These are phyloP conservation scores for Diaporthe sp. DNA, from an alignment of 2,329 filamentous ascomycete genomes.

Conservation along the genomic window DNA sequence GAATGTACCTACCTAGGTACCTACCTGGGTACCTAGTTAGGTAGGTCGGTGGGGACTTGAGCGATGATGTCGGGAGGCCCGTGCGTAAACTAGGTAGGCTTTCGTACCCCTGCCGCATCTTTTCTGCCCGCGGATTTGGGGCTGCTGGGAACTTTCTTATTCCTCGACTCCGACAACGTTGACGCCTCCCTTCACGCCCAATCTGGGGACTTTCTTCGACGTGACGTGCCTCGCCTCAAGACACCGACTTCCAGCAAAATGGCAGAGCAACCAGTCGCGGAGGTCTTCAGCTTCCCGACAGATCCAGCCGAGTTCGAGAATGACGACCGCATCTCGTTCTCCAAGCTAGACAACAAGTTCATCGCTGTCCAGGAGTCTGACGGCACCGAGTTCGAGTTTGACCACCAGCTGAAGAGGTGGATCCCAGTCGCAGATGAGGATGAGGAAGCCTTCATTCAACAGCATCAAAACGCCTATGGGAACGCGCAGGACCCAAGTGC, in stretches of 20 bases:
- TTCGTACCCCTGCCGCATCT: background rate
- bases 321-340: conserved; percentile 88
- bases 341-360: conserved; percentile 83
- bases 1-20: too few relatives aligned
- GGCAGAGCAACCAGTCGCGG: conserved; percentile 38
- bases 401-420: conserved; percentile 78
- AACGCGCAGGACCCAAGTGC: conserved; percentile 25
- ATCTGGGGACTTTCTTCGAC: background rate
- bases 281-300: conserved; percentile 61
- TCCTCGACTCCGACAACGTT: background rate
- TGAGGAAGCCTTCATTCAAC: conserved; percentile 44
- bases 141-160: background rate
- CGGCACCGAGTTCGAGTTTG: conserved; percentile 87
- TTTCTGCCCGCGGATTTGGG: background rate
- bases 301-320: conserved; percentile 76
- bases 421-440: conserved; percentile 61
- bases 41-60: background rate
- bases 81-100: background rate
- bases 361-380: conserved; percentile 82
- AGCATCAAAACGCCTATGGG: conserved; percentile 43
- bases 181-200: background rate
- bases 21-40: too few relatives aligned
- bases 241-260: conserved; percentile 13
- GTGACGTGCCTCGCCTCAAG: background rate
- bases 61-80: conserved; percentile 3